Evolutionary conservation across 108 stramenopile genomes (phyloP), one percentile per base, ranked within the genome.

Genomic region (Nannochloropsis granulata): DNA sequence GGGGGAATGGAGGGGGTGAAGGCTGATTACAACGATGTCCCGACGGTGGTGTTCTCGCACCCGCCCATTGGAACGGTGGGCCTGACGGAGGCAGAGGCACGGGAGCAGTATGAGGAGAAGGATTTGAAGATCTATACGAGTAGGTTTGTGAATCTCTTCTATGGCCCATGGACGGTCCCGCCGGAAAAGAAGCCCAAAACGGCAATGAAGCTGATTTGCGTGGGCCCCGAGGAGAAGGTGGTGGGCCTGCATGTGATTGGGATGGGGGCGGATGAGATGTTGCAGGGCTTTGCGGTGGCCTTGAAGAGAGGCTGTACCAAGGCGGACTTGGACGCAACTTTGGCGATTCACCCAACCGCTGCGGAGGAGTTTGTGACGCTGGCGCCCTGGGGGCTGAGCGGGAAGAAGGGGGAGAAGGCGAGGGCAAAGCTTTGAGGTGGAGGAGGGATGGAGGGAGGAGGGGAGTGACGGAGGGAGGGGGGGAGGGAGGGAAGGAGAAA

Each of bases 21-120:
- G 44, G 92, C 92, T 14, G 93, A 95, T 79, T 94, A 95, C 86
- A 92, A 93, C 83, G 92, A 91, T 84, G 94, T 97, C 13, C 94
- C 96, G 7, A 93, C 94, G 16, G 94, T 94, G 24, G 94, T 95
- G 24, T 97, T 97, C 85, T 93, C 94, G 24, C 94, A 92, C 78
- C 94, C 95, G 25, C 92, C 93, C 88, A 93, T 96, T 83, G 95
- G 93, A 23, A 93, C 94, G 13, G 88, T 94, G 19, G 96, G 96
- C 21, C 92, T 94, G 86, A 94, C 94, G 43, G 94, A 95, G 87
- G 93, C 93, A 78, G 91, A 94, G 44, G 96, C 95, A n/a, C 89
- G 81, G 8, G 88, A 90, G 25, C 85, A 91, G 80, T 95, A 92
- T 89, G 92, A 93, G 23, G 92, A 92, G 44, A 92, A 92, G 44